Percentiles rank a stretch among this genome's conserved stretches.
Conservation (phyloP, 2,329 filamentous ascomycete species). For the Emmonsia crescens region DNA sequence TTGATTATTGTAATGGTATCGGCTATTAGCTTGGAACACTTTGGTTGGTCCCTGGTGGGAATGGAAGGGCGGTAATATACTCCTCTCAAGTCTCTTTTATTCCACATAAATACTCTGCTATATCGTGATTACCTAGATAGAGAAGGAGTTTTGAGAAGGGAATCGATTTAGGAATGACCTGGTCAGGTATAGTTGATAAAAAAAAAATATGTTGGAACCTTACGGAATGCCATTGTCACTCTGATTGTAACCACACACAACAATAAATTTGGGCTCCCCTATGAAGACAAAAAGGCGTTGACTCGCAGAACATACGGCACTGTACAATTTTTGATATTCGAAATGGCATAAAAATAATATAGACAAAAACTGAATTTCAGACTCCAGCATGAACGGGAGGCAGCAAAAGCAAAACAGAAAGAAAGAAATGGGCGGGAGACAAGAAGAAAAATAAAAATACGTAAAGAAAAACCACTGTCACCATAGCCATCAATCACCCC, state of each 20-base stretch:
- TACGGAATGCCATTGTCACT: neutral
- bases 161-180: neutral
- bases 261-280: neutral
- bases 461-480: neutral
- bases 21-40: neutral
- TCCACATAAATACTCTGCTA: neutral
- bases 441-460: neutral
- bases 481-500: neutral
- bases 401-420: neutral
- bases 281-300: neutral
- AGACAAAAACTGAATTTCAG: neutral
- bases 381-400: neutral
- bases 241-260: neutral
- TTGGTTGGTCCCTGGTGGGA: too few species aligned
- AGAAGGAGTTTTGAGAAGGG: neutral
- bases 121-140: neutral
- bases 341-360: neutral
- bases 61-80: neutral
- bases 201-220: too few species aligned
- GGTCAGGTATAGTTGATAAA: neutral
- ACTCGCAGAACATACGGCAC: neutral
- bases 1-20: neutral
- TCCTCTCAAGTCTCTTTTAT: neutral
- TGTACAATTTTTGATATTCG: neutral
- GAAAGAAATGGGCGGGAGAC: neutral